Evolutionary conservation across 2,329 filamentous ascomycete species (phyloP).

Genomic region (Hymenoscyphus scutula): DNA sequence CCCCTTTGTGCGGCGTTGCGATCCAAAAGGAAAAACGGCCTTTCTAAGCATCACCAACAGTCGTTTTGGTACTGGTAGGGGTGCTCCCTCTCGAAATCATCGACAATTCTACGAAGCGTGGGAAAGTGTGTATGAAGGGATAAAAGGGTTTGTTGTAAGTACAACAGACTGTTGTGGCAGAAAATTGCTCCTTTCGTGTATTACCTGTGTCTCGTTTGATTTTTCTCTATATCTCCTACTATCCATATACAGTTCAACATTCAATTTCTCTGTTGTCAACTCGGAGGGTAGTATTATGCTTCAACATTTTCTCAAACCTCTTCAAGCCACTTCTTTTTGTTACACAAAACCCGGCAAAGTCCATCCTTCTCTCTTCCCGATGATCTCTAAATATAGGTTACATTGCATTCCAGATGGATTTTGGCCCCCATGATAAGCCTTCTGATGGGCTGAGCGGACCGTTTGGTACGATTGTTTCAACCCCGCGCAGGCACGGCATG

Average conservation of each 20-base stretch:
- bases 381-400: conserved; percentile 1
- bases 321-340: not conserved
- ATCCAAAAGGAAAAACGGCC: not conserved
- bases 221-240: not conserved
- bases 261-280: too few species aligned
- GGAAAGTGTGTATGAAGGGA: not conserved
- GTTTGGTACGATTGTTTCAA: conserved; percentile 4
- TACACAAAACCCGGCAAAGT: not conserved
- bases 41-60: not conserved
- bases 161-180: not conserved
- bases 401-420: not conserved
- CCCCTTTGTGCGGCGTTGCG: not conserved
- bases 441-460: not conserved
- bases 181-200: not conserved
- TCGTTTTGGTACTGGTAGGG: not conserved
- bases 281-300: too few species aligned
- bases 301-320: not conserved
- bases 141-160: not conserved
- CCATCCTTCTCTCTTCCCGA: not conserved
- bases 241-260: not conserved
- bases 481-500: not conserved
- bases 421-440: not conserved
- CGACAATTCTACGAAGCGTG: not conserved
- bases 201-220: not conserved
- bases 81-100: not conserved